Base-by-base conservation (phyloP, 768 basidiomycete species). In the Boletus bicolor region DNA sequence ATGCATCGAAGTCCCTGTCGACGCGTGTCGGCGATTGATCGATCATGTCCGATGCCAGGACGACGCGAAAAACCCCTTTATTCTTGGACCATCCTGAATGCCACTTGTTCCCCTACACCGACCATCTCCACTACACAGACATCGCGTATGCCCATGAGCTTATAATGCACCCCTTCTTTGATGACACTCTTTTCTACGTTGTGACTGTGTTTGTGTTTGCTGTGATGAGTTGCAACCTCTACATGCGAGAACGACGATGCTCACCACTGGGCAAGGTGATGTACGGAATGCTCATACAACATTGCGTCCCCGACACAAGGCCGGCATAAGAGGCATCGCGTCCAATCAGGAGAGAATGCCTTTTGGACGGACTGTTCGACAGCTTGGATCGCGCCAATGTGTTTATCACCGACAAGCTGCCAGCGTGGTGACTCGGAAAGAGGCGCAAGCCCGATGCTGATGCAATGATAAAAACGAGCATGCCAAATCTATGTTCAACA, bases 321-420 rank as follows among this genome's bases (percentile, higher is more conserved):
- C 10, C 38, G n/a, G 21, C 63, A 65, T 7, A 58, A 7, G 9
- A 61, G 24, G 34, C 41, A 65, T 30, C 34, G 52, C 19, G 49
- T 54, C 59, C 49, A 36, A 44, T 47, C 49, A 7, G 36, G 59
- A 34, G 44, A 19, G 6, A 49, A 41, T 7, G 17, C 4, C n/a
- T 45, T 54, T 3, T 44, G n/a, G 11, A 49, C 17, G 14, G 52
- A 49, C 24, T 10, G 32, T 41, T 58, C 63, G 12, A 53, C 21
- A 17, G 39, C 42, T 44, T 51, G 56, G 19, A 58, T 65, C 26
- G 35, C 39, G 15, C 39, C 26, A 11, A 58, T 53, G 15, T 56
- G 44, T 9, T 46, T 39, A 28, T 61, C 59, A 26, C n/a, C 11
- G 4, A 64, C 14, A 19, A 53, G 34, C 12, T 55, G 53, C 63